Conservation (phyloP, 139 green algal species). For the Volvox africanus region DNA sequence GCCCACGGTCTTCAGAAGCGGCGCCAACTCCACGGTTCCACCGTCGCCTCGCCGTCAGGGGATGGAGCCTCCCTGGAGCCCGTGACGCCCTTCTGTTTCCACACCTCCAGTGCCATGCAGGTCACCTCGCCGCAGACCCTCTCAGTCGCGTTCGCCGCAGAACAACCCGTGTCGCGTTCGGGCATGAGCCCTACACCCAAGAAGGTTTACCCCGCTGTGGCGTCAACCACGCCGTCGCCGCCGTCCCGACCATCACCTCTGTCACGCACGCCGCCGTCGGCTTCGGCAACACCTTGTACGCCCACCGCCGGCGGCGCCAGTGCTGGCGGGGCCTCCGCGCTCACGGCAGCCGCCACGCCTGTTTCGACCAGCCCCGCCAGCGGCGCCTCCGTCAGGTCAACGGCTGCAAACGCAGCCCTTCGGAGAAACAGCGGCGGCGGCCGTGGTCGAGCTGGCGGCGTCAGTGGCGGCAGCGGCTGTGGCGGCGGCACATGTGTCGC, state of each 20-base stretch:
- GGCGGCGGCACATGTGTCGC: not conserved
- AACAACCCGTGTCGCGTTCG: not conserved
- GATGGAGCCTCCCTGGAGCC: not conserved
- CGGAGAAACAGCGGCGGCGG: not conserved
- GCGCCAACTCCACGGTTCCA: not conserved
- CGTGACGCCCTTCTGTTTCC: conserved; percentile 30
- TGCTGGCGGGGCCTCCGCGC: not conserved
- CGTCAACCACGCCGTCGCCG: not conserved
- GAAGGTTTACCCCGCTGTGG: not conserved
- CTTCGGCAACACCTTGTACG: not conserved
- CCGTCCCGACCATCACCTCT: not conserved
- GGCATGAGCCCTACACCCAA: not conserved
- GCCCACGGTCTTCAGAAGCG: not conserved
- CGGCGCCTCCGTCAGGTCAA: not conserved
- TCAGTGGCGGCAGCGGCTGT: not conserved
- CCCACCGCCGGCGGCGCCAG: not conserved
- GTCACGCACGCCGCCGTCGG: not conserved
- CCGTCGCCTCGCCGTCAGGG: not conserved
- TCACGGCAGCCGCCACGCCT: not conserved
- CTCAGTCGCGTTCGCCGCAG: not conserved
- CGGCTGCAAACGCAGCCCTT: not conserved
- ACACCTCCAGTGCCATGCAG: not conserved
- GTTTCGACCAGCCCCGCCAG: not conserved
- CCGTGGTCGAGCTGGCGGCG: not conserved
- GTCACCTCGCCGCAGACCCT: not conserved